These are phyloP conservation scores for Tetratostichococcus sp. DNA, from an alignment of 139 green algal genomes.

Conservation along the genomic window DNA sequence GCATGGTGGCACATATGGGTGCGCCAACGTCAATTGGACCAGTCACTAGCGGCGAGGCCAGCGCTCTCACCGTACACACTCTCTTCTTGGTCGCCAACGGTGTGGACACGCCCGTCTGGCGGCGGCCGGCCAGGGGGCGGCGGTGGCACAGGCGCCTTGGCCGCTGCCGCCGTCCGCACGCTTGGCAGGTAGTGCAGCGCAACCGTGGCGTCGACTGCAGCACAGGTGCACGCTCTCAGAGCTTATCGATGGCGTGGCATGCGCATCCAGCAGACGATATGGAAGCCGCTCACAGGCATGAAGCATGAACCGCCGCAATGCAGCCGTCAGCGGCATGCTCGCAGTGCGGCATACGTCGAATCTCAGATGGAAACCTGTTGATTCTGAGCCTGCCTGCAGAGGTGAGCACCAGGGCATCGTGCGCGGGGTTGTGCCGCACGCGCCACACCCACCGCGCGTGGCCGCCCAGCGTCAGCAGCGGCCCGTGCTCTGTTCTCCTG, in stretches of 20 bases:
- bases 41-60: too few relatives aligned
- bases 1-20: neutral
- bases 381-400: conserved; percentile 18
- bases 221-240: too few relatives aligned
- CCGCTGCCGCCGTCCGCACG: conserved; percentile 14
- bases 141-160: neutral
- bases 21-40: too few relatives aligned
- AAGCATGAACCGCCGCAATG: too few relatives aligned
- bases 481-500: conserved; percentile 2
- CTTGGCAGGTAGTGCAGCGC: conserved; percentile 50
- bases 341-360: too few relatives aligned
- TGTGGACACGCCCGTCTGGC: conserved; percentile 50
- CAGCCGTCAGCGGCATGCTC: too few relatives aligned
- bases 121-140: neutral
- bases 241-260: too few relatives aligned
- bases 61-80: conserved; percentile 55
- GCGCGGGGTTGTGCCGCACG: conserved; percentile 55
- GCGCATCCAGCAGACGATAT: too few relatives aligned
- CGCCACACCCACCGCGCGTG: conserved; percentile 85
- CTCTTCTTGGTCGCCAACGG: conserved; percentile 78
- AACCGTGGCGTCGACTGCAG: conserved; percentile 59
- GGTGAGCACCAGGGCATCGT: conserved; percentile 68
- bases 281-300: too few relatives aligned
- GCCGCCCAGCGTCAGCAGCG: conserved; percentile 58
- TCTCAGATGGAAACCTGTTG: too few relatives aligned